These are phyloP conservation scores for Neurospora sp. DNA, from an alignment of 495 filamentous ascomycete genomes.

Conservation along the genomic window DNA sequence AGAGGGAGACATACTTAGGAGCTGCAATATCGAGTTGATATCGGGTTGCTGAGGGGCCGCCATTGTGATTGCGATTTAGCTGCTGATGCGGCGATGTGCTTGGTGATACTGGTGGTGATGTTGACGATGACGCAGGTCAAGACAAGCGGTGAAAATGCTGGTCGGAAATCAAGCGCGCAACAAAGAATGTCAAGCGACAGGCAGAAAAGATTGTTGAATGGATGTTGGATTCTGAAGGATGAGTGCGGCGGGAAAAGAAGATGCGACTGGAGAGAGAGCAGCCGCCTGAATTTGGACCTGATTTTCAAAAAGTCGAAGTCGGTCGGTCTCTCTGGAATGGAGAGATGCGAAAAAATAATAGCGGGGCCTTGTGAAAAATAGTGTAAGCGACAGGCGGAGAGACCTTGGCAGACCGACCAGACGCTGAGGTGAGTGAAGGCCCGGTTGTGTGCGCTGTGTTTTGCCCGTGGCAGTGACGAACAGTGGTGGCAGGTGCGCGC, in stretches of 20 bases:
- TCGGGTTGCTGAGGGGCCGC: slow-evolving; percentile 17
- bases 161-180: not conserved
- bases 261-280: not conserved
- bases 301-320: not conserved
- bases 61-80: slow-evolving; percentile 11
- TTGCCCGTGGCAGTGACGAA: not conserved
- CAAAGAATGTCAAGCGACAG: not conserved
- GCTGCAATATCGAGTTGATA: slow-evolving; percentile 20
- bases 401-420: not conserved
- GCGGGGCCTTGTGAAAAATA: not conserved
- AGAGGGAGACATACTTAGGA: slow-evolving; percentile 6
- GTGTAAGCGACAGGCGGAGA: not conserved
- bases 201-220: not conserved
- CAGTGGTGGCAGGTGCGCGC: not conserved
- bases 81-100: not conserved
- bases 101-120: not conserved
- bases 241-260: not conserved
- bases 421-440: not conserved
- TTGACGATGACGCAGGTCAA: not conserved
- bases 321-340: not conserved
- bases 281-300: not conserved
- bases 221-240: not conserved
- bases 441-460: not conserved
- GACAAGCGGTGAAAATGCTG: not conserved
- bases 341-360: not conserved